Base-by-base conservation (phyloP, 1,284 basidiomycete species). In the Trichosporon sp. region DNA sequence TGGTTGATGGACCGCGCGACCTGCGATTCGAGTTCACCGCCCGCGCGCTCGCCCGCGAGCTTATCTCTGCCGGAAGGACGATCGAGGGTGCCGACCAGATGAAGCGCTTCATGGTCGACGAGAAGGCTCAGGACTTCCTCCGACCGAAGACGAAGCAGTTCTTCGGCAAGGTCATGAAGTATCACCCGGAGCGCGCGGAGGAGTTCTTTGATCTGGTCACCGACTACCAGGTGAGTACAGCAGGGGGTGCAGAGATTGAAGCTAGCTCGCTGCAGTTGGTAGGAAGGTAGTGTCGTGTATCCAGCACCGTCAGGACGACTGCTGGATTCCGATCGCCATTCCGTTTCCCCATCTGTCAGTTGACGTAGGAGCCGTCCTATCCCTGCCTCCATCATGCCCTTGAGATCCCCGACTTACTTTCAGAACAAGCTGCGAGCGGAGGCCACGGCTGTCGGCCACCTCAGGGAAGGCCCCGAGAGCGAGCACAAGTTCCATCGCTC, bases 1-100 rank as follows among this genome's bases (percentile, higher is more conserved):
- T 99, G 5, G 96, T 99, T 38, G 97, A 99, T 86, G 92, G 93
- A 78, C 93, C 94, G 10, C 87, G 89, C 72, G 97, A 99, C 84
- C 85, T 99, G 59, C 90, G 91, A 75, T 91, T 90, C 80, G 92
- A 94, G 80, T 89, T 94, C 87, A 90, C 92, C 4, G 91, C 94
- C 21, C 89, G 92, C 68, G 89, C 92, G 1, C 87, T 93, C 31
- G 95, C 93, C 1, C 89, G 91, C 86, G 94, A 96, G 59, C 16
- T 63, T 4, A n/a, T 31, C 59, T 10, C 31, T 10, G 16, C 12
- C 8, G 16, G 10, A 11, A 32, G 59, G 31, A n/a, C 38, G 5
- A 32, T 63, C 59, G 59, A 63, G 59, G 59, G 59, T 6, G 59
- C 12, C 31, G 59, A 63, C 31, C 59, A 63, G 59, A 63, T 63